Evolutionary conservation across 2,329 filamentous ascomycete species (phyloP), one percentile per base, ranked within the genome.

Genomic region (Bimuria novae-zelandiae): DNA sequence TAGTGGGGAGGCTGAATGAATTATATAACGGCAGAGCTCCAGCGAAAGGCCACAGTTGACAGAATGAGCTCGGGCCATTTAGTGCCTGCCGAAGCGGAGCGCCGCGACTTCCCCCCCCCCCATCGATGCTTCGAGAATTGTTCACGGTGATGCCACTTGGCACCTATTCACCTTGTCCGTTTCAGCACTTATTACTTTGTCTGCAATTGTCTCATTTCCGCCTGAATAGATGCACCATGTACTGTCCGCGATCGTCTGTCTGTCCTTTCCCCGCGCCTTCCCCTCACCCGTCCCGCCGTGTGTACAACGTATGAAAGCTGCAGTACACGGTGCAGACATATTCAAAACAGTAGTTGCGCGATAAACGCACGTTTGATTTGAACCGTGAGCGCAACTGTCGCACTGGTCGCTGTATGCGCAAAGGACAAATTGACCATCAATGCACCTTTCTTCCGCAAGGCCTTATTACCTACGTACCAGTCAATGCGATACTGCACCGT

Each of bases 61-160:
- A 29, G 10, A 30, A 22, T 21, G 27, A 23, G 43, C 27, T 47
- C 45, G 51, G 49, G 40, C 46, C 49, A 32, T 30, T 12, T 16
- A 22, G 39, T 23, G 51, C 30, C 25, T 45, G 35, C 23, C 48
- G 36, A 21, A 36, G 14, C 37, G 22, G 21, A 37, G 14, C 29
- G 27, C 33, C 27, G 35, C 27, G 29, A 27, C 54, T 40, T 54
- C 35, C 57, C 54, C 57, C 19, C 35, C 57, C 54, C 57, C 19
- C 49, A 52, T 59, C 33, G 62, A 61, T 54, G 49, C 49, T 65
- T 65, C 60, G 57, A 61, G 63, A 64, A 62, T 27, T 32, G 43
- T 52, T 55, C 54, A 56, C 48, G 30, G 36, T 29, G 30, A 21
- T 57, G 63, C 56, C 63, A 66, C 51, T 62, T 65, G 63, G 63